Conservation (phyloP, 2,329 filamentous ascomycete genomes). For the Hypomyces rosellus region DNA sequence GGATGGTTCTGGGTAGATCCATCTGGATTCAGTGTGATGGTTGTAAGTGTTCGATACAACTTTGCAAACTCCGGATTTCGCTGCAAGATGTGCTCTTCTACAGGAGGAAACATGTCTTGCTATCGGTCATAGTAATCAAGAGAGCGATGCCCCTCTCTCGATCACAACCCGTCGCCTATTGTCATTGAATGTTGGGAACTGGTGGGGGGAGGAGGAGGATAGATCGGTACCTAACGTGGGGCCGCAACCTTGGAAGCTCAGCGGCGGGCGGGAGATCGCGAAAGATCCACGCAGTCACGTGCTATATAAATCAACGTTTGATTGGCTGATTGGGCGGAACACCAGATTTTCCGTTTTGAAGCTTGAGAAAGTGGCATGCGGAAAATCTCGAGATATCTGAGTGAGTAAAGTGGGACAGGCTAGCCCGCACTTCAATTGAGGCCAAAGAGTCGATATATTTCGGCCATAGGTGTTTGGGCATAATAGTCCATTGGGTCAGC, state of each 20-base stretch:
- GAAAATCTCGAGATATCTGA: too few species aligned
- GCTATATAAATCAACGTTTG: constrained; percentile 17
- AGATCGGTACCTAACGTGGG: constrained; percentile 1
- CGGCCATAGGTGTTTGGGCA: too few species aligned
- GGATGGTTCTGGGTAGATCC: constrained; percentile 50
- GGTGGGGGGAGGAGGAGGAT: too few species aligned
- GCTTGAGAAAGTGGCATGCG: background rate
- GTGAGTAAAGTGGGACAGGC: too few species aligned
- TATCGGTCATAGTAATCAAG: too few species aligned
- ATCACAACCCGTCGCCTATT: too few species aligned
- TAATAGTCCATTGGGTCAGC: background rate
- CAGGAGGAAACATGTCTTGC: constrained; percentile 47
- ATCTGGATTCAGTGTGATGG: constrained; percentile 48
- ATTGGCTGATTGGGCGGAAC: constrained; percentile 16
- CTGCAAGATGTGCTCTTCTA: constrained; percentile 48
- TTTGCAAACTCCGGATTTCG: constrained; percentile 55
- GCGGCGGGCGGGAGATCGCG: constrained; percentile 16
- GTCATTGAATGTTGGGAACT: too few species aligned
- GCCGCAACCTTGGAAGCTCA: background rate
- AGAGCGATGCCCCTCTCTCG: too few species aligned
- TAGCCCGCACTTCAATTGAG: constrained; percentile 13
- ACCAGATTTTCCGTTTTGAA: constrained; percentile 12
- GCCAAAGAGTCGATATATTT: constrained; percentile 15
- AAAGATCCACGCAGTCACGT: constrained; percentile 30
- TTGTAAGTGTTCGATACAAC: constrained; percentile 50